These are phyloP conservation scores for Penicillium silybi DNA, from an alignment of 495 filamentous ascomycete genomes.

Conservation along the genomic window DNA sequence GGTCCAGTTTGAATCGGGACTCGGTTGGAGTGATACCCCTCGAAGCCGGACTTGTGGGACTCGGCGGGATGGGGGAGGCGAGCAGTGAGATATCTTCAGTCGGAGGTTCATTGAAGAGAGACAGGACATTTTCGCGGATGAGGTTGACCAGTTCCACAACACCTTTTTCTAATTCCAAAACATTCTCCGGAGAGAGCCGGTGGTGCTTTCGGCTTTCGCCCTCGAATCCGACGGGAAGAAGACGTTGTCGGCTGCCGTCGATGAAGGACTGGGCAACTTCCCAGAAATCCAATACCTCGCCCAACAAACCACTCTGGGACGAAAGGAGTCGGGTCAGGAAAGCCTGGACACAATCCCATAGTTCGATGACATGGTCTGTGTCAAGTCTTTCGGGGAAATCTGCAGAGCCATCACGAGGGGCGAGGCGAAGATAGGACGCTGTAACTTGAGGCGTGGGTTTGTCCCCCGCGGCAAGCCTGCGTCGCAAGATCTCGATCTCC, in stretches of 20 bases:
- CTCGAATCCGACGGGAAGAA: constrained; percentile 78
- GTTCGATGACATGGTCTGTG: constrained; percentile 69
- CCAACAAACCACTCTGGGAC: constrained; percentile 70
- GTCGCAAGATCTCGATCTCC: constrained; percentile 85
- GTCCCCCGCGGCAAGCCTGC: constrained; percentile 69
- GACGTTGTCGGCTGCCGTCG: constrained; percentile 75
- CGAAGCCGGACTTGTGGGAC: constrained; percentile 63
- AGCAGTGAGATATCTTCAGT: constrained; percentile 84
- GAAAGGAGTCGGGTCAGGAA: constrained; percentile 68
- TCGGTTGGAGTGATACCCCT: constrained; percentile 50
- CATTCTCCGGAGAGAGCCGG: constrained; percentile 66
- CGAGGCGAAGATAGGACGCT: constrained; percentile 67
- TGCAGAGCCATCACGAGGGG: constrained; percentile 58
- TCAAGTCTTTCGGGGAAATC: constrained; percentile 59
- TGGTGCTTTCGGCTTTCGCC: constrained; percentile 82
- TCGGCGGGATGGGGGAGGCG: constrained; percentile 71
- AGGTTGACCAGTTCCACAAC: constrained; percentile 74
- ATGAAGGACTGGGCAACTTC: constrained; percentile 88
- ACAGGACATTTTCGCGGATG: constrained; percentile 70
- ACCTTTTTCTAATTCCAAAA: constrained; percentile 69
- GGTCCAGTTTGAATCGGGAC: constrained; percentile 73
- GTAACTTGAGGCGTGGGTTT: constrained; percentile 64
- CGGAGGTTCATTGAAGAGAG: constrained; percentile 85
- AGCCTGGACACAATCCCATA: constrained; percentile 80
- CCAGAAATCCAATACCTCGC: constrained; percentile 91